phyloP scores from a whole-genome alignment of 768 basidiomycete genomes.

The Termitomyces sp. region DNA sequence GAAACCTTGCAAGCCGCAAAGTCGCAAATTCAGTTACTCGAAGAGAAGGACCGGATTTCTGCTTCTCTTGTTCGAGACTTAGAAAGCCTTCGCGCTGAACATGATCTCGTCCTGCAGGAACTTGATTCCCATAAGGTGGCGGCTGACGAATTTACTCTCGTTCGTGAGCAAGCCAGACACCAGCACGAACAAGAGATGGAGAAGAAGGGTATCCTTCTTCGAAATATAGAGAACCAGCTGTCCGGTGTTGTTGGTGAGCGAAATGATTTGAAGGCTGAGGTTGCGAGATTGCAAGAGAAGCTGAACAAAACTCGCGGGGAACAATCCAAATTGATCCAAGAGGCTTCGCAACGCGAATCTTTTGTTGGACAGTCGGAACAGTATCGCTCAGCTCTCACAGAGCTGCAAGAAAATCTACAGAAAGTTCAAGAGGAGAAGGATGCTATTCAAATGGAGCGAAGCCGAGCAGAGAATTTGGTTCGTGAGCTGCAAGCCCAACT shows the following conservation, averaged over 20 bases:
- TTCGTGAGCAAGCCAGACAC: slow-evolving; percentile 39
- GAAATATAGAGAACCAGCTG: slow-evolving; percentile 49
- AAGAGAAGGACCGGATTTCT: slow-evolving; percentile 47
- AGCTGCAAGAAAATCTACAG: slow-evolving; percentile 75
- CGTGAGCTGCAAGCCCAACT: slow-evolving; percentile 79
- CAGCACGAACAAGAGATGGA: slow-evolving; percentile 44
- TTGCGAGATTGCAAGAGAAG: slow-evolving; percentile 54
- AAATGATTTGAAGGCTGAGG: slow-evolving; percentile 40
- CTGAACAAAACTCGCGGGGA: slow-evolving; percentile 55
- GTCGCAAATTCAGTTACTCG: slow-evolving; percentile 23
- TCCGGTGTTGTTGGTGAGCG: slow-evolving; percentile 40
- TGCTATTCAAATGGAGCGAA: slow-evolving; percentile 68
- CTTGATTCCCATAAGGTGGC: slow-evolving; percentile 57
- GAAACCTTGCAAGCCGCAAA: slow-evolving; percentile 3
- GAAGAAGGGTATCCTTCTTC: slow-evolving; percentile 48
- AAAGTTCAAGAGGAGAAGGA: slow-evolving; percentile 83
- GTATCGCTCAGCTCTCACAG: slow-evolving; percentile 72
- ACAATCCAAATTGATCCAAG: slow-evolving; percentile 62
- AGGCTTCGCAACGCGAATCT: slow-evolving; percentile 73
- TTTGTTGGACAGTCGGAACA: slow-evolving; percentile 73
- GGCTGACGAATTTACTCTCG: slow-evolving; percentile 45
- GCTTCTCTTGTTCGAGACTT: slow-evolving; percentile 45
- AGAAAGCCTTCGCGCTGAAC: slow-evolving; percentile 43
- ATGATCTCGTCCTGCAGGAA: slow-evolving; percentile 51
- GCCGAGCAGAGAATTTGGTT: slow-evolving; percentile 61